These are phyloP conservation scores for Microstegium vimineum DNA, from an alignment of 176 grass and related monocot species.

Conservation along the genomic window DNA sequence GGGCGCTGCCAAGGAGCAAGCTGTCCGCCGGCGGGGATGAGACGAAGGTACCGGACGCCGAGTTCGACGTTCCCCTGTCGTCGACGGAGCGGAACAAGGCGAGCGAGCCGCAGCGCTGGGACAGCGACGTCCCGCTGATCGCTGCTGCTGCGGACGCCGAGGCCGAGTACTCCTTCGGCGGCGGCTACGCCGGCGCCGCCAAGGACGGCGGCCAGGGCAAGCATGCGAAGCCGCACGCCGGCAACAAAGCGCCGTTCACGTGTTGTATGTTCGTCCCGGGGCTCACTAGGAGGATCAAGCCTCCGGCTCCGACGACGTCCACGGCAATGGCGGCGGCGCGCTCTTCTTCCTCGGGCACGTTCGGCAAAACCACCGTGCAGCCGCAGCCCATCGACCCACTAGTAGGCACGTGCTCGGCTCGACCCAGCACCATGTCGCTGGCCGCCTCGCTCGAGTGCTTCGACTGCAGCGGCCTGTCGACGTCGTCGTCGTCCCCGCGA, in stretches of 20 bases:
- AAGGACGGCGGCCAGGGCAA: conserved; percentile 11
- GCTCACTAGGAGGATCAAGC: conserved; percentile 45
- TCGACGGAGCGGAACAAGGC: conserved; percentile 25
- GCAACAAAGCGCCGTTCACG: conserved; percentile 33
- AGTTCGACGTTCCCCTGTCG: conserved; percentile 23
- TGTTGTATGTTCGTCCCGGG: conserved; percentile 73
- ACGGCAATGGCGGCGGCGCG: neutral
- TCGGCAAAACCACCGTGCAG: neutral
- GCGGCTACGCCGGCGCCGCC: neutral
- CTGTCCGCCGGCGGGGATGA: neutral
- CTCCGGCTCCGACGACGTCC: neutral
- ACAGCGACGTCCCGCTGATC: conserved; percentile 44
- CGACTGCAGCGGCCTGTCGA: conserved; percentile 38
- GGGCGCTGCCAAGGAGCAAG: neutral
- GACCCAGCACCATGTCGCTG: conserved; percentile 42
- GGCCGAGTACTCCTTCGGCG: conserved; percentile 26
- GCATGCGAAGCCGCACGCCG: neutral
- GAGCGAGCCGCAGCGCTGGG: conserved; percentile 39
- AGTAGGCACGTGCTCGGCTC: conserved; percentile 9
- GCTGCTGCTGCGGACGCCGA: neutral
- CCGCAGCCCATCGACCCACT: neutral
- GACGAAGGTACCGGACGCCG: neutral
- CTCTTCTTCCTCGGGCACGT: no score
- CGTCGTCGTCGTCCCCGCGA: conserved; percentile 33
- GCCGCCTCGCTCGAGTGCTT: conserved; percentile 67